Evolutionary conservation across 2,329 filamentous ascomycete genomes (phyloP), one percentile per base, ranked within the genome.

Genomic region (Xylariaceae sp.): DNA sequence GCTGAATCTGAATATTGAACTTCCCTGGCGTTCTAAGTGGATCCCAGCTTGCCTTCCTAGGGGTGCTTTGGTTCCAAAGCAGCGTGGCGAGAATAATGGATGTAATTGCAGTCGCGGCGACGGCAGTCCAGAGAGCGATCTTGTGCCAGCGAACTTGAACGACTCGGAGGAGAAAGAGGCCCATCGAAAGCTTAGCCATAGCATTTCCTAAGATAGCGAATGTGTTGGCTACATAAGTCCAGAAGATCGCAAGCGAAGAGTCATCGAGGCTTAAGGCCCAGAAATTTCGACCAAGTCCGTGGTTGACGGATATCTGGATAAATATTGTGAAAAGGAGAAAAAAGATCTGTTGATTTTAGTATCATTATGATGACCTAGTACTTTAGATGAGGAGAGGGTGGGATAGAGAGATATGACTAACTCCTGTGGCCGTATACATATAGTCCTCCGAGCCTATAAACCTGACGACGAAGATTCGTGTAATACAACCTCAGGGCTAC

Each of bases 61-160:
- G 73, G 6, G 71, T 72, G 2, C 73, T 73, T 60, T 75, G 73
- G 53, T 74, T 74, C 74, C 74, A 76, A 1, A 75, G 66, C 71
- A 75, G 72, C 45, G 74, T 59, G 16, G 67, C 64, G 24, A 75
- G 65, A 6, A 70, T 68, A 3, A 66, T 43, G 1, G 72, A 73
- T 3, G 74, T 75, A 9, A 67, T 61, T 6, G 53, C 58, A 1
- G 73, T 75, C 24, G 73, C 60, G 47, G 65, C 46, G 31, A 74
- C 69, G 1, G 73, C 69, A 3, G 61, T 36, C 74, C 74, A 75
- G 1, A 75, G 67, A 0, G 65, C 67, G 11, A 69, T 61, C 55
- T 72, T 72, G 41, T 75, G 73, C 63, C 70, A 71, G 12, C 64
- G 62, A 3, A 67, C 61, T 62, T 73, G 73, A 3, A 75, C 73